Percentiles rank a stretch among this genome's conserved stretches.
These are phyloP conservation scores for Coemansia sp. DNA, from an alignment of 192 early-diverging fungal species.

Conservation along the genomic window DNA sequence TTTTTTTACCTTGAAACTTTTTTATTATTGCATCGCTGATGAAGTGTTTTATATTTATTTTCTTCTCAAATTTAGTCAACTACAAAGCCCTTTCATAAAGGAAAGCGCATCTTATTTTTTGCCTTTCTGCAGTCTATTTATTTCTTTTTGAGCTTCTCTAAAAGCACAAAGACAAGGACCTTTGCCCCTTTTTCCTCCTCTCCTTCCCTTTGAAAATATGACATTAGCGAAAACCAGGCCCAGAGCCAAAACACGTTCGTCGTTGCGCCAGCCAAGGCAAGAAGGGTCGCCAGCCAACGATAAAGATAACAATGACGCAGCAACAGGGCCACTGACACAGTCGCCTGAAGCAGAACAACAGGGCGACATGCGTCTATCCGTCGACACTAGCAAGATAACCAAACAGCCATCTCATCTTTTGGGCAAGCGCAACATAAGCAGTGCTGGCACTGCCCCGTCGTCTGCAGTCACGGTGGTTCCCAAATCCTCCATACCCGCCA, in stretches of 20 bases:
- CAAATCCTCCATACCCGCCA: neutral
- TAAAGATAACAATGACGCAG: neutral
- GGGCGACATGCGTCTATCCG: neutral
- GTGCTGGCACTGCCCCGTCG: slow-evolving; percentile 2
- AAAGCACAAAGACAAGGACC: neutral
- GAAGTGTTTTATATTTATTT: neutral
- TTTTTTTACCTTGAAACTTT: neutral
- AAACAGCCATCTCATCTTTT: neutral
- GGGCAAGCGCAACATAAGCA: neutral
- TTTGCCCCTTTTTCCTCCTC: neutral
- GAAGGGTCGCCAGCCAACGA: no score
- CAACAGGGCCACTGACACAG: neutral
- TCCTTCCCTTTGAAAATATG: slow-evolving; percentile 3
- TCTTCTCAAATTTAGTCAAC: neutral
- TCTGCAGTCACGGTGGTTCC: neutral
- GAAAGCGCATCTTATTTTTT: neutral
- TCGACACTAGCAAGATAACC: neutral
- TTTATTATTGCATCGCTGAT: neutral
- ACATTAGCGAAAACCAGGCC: slow-evolving; percentile 33
- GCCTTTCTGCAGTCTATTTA: neutral
- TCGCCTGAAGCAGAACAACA: neutral
- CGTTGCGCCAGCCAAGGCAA: slow-evolving; percentile 5
- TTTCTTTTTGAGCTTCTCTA: neutral
- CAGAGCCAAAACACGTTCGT: slow-evolving; percentile 1
- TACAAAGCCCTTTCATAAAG: neutral